Conservation (phyloP, 108 stramenopile species). For the Pelagomonas calceolata region DNA sequence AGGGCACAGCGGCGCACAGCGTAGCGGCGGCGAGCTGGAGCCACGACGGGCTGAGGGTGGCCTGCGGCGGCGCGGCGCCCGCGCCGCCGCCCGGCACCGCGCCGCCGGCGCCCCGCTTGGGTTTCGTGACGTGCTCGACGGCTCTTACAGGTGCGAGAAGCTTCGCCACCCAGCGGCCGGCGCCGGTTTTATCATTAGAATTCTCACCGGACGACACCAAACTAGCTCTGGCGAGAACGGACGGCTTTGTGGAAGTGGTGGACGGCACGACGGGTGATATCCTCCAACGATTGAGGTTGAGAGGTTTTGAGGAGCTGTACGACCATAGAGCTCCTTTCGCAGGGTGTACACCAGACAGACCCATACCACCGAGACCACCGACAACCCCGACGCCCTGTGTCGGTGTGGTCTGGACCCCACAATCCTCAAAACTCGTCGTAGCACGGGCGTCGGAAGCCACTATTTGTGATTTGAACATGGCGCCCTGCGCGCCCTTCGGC, state of each 20-base stretch:
- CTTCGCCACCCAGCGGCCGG: background rate
- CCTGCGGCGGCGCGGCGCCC: background rate
- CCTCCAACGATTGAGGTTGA: background rate
- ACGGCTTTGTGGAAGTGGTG: background rate
- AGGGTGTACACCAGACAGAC: background rate
- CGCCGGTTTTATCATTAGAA: background rate
- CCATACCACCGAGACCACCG: background rate
- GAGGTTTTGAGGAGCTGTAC: background rate
- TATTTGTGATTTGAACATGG: background rate
- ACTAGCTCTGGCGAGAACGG: background rate
- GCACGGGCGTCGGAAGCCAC: background rate
- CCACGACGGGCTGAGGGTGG: background rate
- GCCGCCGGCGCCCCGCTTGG: no score
- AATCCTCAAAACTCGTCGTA: background rate
- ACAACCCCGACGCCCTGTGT: background rate
- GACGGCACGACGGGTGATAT: background rate
- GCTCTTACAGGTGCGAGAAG: no score
- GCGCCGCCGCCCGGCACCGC: background rate
- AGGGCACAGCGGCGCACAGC: background rate
- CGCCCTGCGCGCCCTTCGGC: background rate
- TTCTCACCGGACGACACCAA: background rate
- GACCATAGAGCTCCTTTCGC: background rate
- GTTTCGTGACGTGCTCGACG: no score
- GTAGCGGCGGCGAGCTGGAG: background rate
- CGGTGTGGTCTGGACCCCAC: background rate